phyloP scores from a whole-genome alignment of 228 moss, liverwort and hornwort species.

The Sphagnum fallax region DNA sequence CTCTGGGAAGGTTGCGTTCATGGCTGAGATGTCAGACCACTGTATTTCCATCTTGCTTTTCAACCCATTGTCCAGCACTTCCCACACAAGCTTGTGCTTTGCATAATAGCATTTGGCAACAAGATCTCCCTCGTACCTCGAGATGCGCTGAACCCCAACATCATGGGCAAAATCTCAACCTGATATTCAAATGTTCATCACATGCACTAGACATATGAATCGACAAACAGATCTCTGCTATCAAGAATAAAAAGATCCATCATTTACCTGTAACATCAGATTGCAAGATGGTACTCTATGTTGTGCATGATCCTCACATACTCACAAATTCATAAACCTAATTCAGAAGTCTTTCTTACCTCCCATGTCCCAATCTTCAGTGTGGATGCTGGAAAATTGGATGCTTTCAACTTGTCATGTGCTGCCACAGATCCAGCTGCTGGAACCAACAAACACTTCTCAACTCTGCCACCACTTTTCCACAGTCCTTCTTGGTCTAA shows the following conservation, averaged over 20 bases:
- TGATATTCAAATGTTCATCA: too few relatives aligned
- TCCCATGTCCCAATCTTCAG: slow-evolving; percentile 89
- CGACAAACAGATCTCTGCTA: too few relatives aligned
- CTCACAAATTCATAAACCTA: too few relatives aligned
- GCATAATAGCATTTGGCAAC: slow-evolving; percentile 99
- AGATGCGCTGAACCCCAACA: slow-evolving; percentile 44
- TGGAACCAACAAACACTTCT: slow-evolving; percentile 35
- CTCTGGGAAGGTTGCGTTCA: slow-evolving; percentile 91
- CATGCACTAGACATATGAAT: too few relatives aligned
- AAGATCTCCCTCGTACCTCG: slow-evolving; percentile 90
- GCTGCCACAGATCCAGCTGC: slow-evolving; percentile 48
- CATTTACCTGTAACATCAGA: too few relatives aligned
- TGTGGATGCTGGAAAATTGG: slow-evolving; percentile 88
- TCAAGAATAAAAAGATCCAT: too few relatives aligned
- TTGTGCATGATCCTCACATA: too few relatives aligned
- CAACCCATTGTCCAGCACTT: slow-evolving; percentile 83
- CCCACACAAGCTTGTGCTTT: slow-evolving; percentile 97
- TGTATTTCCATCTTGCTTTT: slow-evolving; percentile 99
- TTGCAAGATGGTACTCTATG: too few relatives aligned
- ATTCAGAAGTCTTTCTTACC: slow-evolving; percentile 27
- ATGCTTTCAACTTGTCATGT: slow-evolving; percentile 93
- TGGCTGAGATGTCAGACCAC: slow-evolving; percentile 95
- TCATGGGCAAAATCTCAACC: too few relatives aligned
- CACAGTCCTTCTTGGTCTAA: slow-evolving; percentile 13
- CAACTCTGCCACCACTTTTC: slow-evolving; percentile 32